These are phyloP conservation scores for Tagetes erecta DNA, from an alignment of 129 eudicot genomes.

Conservation along the genomic window DNA sequence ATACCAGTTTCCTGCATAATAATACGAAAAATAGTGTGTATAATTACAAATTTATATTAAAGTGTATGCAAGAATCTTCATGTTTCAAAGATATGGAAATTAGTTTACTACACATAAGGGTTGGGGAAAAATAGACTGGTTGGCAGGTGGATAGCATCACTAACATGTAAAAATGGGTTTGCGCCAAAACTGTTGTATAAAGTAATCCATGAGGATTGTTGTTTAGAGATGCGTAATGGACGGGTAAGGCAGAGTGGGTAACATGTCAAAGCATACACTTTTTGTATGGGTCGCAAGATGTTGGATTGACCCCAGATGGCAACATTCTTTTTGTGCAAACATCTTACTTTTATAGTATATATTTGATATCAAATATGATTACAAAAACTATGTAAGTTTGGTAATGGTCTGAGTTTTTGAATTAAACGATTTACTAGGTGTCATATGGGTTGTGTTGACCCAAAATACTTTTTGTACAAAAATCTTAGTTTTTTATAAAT, in stretches of 20 bases:
- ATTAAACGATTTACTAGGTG: not conserved
- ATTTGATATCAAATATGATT: not conserved
- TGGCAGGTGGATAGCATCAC: not conserved
- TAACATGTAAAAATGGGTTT: not conserved
- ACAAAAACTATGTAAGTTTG: not conserved
- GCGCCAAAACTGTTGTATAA: not conserved
- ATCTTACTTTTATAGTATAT: not conserved
- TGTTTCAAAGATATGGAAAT: not conserved
- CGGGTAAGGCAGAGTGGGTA: not conserved
- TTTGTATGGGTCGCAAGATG: not conserved
- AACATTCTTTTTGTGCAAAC: not conserved
- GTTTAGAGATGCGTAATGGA: not conserved
- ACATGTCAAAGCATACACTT: not conserved
- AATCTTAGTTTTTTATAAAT: not conserved
- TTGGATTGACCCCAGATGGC: not conserved
- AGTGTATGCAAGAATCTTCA: conserved; percentile 2
- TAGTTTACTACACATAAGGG: not conserved
- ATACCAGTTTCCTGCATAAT: conserved; percentile 54
- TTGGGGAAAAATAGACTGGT: not conserved
- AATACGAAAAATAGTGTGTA: conserved; percentile 8
- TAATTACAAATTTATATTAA: not conserved
- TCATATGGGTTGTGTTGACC: not conserved
- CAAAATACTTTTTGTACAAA: not conserved
- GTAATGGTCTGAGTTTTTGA: not conserved
- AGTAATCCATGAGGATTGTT: conserved; percentile 7